phyloP scores from a whole-genome alignment of 495 filamentous ascomycete species.

The Cryomyces minteri region DNA sequence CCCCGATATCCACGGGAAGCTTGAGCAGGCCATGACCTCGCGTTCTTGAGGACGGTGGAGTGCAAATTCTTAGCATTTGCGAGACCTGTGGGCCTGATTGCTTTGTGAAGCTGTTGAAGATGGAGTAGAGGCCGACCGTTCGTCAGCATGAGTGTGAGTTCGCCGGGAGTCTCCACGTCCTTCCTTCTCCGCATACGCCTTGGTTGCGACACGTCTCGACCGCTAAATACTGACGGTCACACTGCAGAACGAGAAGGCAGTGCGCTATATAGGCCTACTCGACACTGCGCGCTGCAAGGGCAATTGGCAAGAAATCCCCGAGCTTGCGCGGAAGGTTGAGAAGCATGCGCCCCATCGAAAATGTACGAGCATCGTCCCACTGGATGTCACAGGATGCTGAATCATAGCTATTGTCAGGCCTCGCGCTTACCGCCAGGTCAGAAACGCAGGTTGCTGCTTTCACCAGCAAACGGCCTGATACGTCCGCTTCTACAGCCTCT shows the following conservation, averaged over 20 bases:
- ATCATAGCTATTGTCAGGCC: conserved; percentile 31
- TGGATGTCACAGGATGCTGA: conserved; percentile 1
- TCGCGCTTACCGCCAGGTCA: conserved; percentile 53
- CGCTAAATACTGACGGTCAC: too few species aligned
- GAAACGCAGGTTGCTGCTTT: conserved; percentile 46
- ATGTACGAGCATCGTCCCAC: conserved; percentile 37
- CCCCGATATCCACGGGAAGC: too few species aligned
- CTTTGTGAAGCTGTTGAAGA: too few species aligned
- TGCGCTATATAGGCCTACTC: conserved; percentile 58
- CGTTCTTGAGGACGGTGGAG: too few species aligned
- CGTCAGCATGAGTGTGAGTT: too few species aligned
- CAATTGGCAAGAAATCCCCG: conserved; percentile 76
- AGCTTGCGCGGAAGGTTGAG: conserved; percentile 74
- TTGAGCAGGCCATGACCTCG: too few species aligned
- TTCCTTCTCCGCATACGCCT: too few species aligned
- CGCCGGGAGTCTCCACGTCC: too few species aligned
- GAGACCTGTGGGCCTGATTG: too few species aligned
- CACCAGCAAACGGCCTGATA: conserved; percentile 15
- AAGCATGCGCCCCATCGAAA: conserved; percentile 79
- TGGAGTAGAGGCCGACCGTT: too few species aligned
- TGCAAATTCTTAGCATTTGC: too few species aligned
- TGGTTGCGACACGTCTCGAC: too few species aligned
- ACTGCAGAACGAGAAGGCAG: conserved; percentile 43
- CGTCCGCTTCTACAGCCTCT: conserved; percentile 22
- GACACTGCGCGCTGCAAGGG: conserved; percentile 76